Conservation (phyloP, 768 basidiomycete genomes). For the Boletus huronensis region DNA sequence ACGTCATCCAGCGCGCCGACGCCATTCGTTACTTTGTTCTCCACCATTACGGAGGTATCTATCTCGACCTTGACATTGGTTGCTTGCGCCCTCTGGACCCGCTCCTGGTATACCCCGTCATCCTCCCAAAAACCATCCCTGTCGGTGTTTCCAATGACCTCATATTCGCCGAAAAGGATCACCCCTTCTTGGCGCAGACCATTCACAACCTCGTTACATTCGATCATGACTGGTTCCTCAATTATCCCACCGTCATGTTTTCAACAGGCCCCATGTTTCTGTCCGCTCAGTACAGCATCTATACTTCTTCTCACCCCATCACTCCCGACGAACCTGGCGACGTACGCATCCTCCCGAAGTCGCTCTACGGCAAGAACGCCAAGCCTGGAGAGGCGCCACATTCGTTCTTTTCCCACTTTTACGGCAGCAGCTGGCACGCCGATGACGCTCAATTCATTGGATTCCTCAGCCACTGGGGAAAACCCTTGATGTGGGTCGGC, state of each 20-base stretch:
- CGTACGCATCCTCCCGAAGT: constrained; percentile 90
- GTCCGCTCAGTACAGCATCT: constrained; percentile 90
- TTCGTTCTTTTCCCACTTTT: constrained; percentile 95
- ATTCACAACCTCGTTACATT: constrained; percentile 90
- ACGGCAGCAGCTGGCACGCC: constrained; percentile 97
- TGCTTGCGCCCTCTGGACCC: constrained; percentile 85
- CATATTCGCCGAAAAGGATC: constrained; percentile 82
- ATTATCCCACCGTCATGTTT: constrained; percentile 99
- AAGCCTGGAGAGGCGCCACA: constrained; percentile 77
- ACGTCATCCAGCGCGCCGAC: constrained; percentile 93
- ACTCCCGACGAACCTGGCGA: constrained; percentile 55
- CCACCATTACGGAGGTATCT: constrained; percentile 91
- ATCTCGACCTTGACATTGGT: constrained; percentile 96
- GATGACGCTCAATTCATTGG: constrained; percentile 98
- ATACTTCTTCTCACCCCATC: constrained; percentile 62
- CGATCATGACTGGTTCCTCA: constrained; percentile 90
- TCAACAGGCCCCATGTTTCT: constrained; percentile 99
- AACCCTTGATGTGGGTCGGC: constrained; percentile 82
- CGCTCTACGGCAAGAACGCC: constrained; percentile 97
- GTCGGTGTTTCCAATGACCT: constrained; percentile 98
- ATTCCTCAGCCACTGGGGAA: constrained; percentile 89
- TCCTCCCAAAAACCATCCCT: constrained; percentile 93
- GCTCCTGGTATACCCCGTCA: constrained; percentile 79
- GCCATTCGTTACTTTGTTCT: constrained; percentile 98
- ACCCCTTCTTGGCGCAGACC: constrained; percentile 89